A percentile compares a stretch with the other conserved stretches of the same genome.
Evolutionary conservation across 2,329 filamentous ascomycete species (phyloP).

Genomic region (Furcasterigmium furcatum): DNA sequence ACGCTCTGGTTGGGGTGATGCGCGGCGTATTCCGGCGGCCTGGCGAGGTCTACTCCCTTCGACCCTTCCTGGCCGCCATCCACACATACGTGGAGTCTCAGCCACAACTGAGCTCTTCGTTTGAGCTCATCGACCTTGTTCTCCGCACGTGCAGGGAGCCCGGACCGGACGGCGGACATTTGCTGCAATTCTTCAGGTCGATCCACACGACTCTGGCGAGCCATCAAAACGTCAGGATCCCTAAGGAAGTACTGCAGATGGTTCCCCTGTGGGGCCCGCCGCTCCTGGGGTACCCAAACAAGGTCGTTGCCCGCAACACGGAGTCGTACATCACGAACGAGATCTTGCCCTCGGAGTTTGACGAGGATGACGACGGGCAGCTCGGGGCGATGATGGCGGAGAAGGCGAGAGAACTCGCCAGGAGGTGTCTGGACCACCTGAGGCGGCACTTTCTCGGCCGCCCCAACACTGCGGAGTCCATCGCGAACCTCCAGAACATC

Average conservation of each 20-base stretch:
- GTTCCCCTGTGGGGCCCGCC: slow-evolving; percentile 48
- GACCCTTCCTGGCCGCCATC: neutral
- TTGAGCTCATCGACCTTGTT: neutral
- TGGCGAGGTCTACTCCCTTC: neutral
- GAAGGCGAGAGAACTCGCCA: slow-evolving; percentile 33
- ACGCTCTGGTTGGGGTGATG: slow-evolving; percentile 5
- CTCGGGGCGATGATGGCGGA: slow-evolving; percentile 25
- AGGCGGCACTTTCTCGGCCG: slow-evolving; percentile 40
- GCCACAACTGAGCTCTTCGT: neutral
- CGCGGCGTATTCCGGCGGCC: neutral
- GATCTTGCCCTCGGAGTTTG: slow-evolving; percentile 10
- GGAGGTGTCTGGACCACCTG: slow-evolving; percentile 42
- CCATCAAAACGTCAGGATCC: too few species aligned
- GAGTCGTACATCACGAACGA: neutral
- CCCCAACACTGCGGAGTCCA: slow-evolving; percentile 38
- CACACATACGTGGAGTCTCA: neutral
- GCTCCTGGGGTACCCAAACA: slow-evolving; percentile 39
- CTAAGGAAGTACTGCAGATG: too few species aligned
- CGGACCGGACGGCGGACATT: slow-evolving; percentile 40
- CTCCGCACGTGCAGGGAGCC: neutral
- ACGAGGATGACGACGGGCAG: slow-evolving; percentile 24
- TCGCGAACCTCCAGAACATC: slow-evolving; percentile 37
- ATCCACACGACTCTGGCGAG: slow-evolving; percentile 5
- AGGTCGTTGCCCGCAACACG: neutral
- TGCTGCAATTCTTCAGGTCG: slow-evolving; percentile 38